phyloP scores from a whole-genome alignment of 192 early-diverging fungal species.

The Linnemannia schmuckeri region DNA sequence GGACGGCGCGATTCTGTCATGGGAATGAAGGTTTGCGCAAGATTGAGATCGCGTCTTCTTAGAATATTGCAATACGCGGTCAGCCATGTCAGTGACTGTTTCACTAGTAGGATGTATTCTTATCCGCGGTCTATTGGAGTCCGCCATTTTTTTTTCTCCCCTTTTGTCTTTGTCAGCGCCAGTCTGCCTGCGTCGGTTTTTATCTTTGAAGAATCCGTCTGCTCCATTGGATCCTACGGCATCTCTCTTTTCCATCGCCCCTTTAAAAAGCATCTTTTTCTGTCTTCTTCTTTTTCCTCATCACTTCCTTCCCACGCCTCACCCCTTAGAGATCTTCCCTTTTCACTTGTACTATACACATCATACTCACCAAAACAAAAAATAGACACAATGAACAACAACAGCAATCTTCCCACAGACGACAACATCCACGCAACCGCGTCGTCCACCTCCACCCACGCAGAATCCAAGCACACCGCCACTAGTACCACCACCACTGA shows the following conservation, averaged over 20 bases:
- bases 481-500: not conserved
- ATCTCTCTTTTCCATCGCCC: not conserved
- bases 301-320: not conserved
- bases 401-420: not conserved
- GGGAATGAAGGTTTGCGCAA: too few species aligned
- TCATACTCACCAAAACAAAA: not conserved
- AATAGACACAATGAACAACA: not conserved
- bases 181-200: not conserved
- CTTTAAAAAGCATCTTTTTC: not conserved
- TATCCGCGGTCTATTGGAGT: too few species aligned
- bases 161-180: too few species aligned
- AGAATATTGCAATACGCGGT: too few species aligned
- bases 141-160: too few species aligned
- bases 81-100: too few species aligned
- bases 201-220: not conserved
- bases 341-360: not conserved
- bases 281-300: too few species aligned
- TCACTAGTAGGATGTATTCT: too few species aligned
- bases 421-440: not conserved
- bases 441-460: not conserved
- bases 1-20: too few species aligned
- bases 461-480: too few species aligned
- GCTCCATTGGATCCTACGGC: slow-evolving; percentile 5
- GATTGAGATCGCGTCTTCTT: too few species aligned
- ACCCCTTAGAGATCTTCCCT: not conserved